Base-by-base conservation (phyloP, 2,329 filamentous ascomycete genomes). In the Geoglossum cookeanum region DNA sequence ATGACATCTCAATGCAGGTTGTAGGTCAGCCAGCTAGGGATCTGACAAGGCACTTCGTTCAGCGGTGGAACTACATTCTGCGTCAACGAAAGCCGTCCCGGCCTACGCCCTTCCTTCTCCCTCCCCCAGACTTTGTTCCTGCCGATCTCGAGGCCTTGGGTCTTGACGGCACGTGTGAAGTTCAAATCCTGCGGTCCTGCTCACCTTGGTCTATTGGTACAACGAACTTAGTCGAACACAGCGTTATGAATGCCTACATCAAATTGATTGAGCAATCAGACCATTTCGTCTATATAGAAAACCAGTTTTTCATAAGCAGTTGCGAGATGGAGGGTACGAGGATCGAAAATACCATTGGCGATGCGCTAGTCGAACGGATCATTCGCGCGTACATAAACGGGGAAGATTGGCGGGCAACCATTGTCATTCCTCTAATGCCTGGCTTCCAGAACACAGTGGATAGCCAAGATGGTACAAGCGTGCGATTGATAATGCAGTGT, bases 241-340 rank as follows among this genome's bases (percentile, higher is more conserved):
- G 91, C 66, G 97, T 98, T 66, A 90, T 94, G 77, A 92, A 85
- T 61, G 91, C 92, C 3, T 97, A 97, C 66, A 79, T 94, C 63
- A 92, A 94, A 68, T 81, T 94, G 74, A 98, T 98, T 63, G 84
- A 92, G 62, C 85, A 91, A 61, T 96, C 89, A 1, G 88, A 98
- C 53, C 92, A 97, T 68, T 95, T 96, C 65, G 87, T 97, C 55
- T 97, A 98, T 70, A 95, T 97, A 62, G 92, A 98, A 68, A 98
- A 98, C 67, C 92, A 98, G 66, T 98, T 97, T 71, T 98, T 94
- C 73, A 86, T 98, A 68, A 94, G 87, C 39, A 94, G 87, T 62
- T 92, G 87, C 55, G 85, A 92, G 65, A 89, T 90, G 4, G 82
- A 95, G 63, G 86, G 85, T 56, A 87, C 85, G 11, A 87, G 83